phyloP scores from a whole-genome alignment of 257 asterid species.

The Solanum commersonii region DNA sequence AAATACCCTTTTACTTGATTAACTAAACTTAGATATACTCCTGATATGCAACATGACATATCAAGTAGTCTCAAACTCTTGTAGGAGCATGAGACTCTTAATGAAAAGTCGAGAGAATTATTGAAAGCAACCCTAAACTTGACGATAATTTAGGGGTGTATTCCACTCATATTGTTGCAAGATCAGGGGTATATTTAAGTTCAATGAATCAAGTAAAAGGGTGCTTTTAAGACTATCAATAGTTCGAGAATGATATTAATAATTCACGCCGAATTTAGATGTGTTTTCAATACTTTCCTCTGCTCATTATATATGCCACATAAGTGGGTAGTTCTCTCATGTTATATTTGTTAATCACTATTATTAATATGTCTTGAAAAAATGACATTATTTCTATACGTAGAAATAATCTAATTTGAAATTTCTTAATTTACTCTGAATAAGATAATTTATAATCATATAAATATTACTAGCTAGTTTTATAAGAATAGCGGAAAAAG shows the following conservation, averaged over 20 bases:
- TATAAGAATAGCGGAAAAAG: neutral
- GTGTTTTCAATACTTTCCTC: neutral
- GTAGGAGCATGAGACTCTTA: neutral
- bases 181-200: neutral
- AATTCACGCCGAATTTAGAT: too few species aligned
- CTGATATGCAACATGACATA: neutral
- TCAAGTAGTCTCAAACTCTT: neutral
- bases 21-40: neutral
- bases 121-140: neutral
- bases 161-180: neutral
- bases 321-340: neutral
- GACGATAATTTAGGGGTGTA: neutral
- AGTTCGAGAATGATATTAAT: neutral
- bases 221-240: fast-evolving
- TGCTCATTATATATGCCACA: neutral
- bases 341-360: neutral
- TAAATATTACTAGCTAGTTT: too few species aligned
- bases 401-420: neutral
- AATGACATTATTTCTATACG: neutral
- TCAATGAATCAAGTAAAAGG: fast-evolving
- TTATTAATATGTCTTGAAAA: neutral
- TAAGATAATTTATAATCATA: too few species aligned
- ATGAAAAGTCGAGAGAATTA: too few species aligned
- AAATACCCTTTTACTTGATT: neutral
- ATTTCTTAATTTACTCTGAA: neutral